A percentile compares a stretch with the other conserved stretches of the same genome.
phyloP scores from a whole-genome alignment of 371 early-diverging fungal species.

The Rhizopus arrhizus region DNA sequence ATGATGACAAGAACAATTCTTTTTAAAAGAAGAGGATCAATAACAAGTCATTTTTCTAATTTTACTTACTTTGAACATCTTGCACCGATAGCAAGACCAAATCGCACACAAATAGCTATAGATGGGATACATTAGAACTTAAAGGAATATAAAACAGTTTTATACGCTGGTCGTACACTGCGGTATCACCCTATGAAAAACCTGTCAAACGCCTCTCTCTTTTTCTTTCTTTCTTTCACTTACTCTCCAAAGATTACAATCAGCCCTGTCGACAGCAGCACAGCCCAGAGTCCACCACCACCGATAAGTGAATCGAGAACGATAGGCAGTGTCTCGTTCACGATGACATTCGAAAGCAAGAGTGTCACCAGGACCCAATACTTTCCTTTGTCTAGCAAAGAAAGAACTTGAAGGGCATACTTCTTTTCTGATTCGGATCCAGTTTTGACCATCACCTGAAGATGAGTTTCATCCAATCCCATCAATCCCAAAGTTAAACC shows the following conservation, averaged over 20 bases:
- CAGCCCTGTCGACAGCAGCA: conserved; percentile 82
- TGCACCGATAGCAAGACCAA: conserved; percentile 85
- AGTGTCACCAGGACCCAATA: conserved; percentile 89
- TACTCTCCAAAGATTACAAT: conserved; percentile 94
- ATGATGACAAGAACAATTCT: conserved; percentile 69
- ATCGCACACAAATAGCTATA: conserved; percentile 59
- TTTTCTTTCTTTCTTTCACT: conserved; percentile 49
- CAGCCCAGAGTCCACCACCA: conserved; percentile 73
- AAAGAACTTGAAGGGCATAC: conserved; percentile 73
- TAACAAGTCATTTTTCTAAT: background rate
- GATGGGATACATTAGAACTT: background rate
- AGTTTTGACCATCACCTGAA: conserved; percentile 70
- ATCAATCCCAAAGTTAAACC: conserved; percentile 85
- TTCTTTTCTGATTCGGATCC: conserved; percentile 66
- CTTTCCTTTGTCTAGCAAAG: conserved; percentile 68
- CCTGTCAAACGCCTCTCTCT: conserved; percentile 23
- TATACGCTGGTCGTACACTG: conserved; percentile 25
- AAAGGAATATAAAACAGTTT: background rate
- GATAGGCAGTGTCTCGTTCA: conserved; percentile 94
- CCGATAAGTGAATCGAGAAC: conserved; percentile 79
- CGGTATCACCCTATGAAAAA: conserved; percentile 54
- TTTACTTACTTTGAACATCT: conserved; percentile 58
- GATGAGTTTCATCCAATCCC: conserved; percentile 72
- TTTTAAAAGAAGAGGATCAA: background rate
- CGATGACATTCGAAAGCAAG: conserved; percentile 85